Conservation (phyloP, 306 rosid genomes). For the Dryas alaskensis region DNA sequence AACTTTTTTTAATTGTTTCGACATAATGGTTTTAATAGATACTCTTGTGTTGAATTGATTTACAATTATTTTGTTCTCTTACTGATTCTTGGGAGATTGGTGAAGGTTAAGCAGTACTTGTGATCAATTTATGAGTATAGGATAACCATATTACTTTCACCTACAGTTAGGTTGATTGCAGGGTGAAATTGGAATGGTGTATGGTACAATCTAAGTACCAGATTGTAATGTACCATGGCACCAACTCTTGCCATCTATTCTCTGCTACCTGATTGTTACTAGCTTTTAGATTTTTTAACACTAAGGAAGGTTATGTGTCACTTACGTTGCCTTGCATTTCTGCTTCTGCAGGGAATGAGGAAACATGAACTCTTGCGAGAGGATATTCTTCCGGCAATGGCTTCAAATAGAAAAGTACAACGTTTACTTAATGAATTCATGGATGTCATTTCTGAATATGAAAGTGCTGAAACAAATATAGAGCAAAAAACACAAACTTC, state of each 20-base stretch:
- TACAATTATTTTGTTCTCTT: not conserved
- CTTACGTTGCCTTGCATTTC: not conserved
- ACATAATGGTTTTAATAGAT: not conserved
- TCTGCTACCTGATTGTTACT: not conserved
- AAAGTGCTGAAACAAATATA: conserved; percentile 39
- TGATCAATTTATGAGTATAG: not conserved
- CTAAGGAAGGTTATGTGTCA: not conserved
- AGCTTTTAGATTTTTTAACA: not conserved
- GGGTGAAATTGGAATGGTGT: not conserved
- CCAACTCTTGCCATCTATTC: not conserved
- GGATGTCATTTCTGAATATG: conserved; percentile 84
- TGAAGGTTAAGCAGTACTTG: not conserved
- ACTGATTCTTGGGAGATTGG: not conserved
- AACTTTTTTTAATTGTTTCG: not conserved
- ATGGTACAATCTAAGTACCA: not conserved
- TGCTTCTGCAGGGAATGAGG: conserved; percentile 71
- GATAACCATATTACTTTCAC: not conserved
- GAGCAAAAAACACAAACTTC: conserved; percentile 36
- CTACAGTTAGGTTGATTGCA: not conserved
- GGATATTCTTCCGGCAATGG: conserved; percentile 97
- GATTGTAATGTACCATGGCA: not conserved
- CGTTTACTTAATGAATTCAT: conserved; percentile 89
- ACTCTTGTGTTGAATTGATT: no score
- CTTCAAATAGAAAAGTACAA: conserved; percentile 96
- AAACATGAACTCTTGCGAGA: conserved; percentile 89